Base-by-base conservation (phyloP, 495 filamentous ascomycete genomes). In the Penicillium ochrochloron region DNA sequence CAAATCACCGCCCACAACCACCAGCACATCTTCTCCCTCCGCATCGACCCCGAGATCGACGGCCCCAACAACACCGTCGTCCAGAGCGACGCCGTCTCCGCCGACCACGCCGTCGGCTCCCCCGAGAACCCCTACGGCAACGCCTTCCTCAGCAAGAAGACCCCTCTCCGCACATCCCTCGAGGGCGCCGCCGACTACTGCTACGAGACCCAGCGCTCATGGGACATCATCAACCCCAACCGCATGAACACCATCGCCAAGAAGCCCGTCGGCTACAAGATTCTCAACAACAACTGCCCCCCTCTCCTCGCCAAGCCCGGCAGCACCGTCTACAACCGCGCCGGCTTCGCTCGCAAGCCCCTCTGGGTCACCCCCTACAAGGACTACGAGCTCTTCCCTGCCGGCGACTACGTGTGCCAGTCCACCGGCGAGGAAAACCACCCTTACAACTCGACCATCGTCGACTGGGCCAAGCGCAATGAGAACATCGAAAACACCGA, bases 1-100 rank as follows among this genome's bases (percentile, higher is more conserved):
- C 70, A 78, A 4, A 76, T 80, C 57, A 71, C 75, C 53, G 82
- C 81, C n/a, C 80, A 83, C 61, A 82, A 84, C 65, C 83, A 84
- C 66, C 83, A 85, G 62, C 83, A 85, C 70, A 61, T 84, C 59
- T 85, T 85, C 72, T 83, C 77, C 50, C 72, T 84, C 34, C 80
- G 83, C 19, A 78, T 85, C 29, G 83, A 85, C 58, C 83, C 83
- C 31, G 82, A 81, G 31, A 84, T 85, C 68, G 83, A 85, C 62
- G 83, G 83, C 6, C 61, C 73, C 55, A 72, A 78, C 66, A 85
- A 85, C 69, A 77, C 79, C 37, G 75, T 85, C 55, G 66, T 84
- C 4, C 77, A 84, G 54, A 78, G 71, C 59, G 83, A 85, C 59
- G 80, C 82, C 15, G 74, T 81, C 35, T 64, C 78, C 14, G 37